Evolutionary conservation across 306 rosid genomes (phyloP), one percentile per base, ranked within the genome.

Genomic region (Albizia julibrissin): DNA sequence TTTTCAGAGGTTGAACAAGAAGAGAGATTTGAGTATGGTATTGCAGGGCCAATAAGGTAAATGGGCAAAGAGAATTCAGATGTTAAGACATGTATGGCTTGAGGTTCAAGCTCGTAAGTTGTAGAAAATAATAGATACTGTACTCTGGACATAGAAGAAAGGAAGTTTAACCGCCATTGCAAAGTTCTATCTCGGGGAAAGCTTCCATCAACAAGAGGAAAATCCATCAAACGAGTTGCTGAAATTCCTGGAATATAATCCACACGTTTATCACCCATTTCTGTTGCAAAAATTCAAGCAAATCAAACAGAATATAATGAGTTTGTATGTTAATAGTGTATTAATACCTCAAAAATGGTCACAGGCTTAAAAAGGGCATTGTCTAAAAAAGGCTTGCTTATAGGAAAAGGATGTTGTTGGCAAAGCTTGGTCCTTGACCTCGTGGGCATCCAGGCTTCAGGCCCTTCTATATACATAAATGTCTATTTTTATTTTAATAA

Each of bases 41-140:
- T 79, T 16, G 56, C 18, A 4, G 86, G 88, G 83, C 91, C 89
- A 49, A 85, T 49, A 9, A 82, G 71, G 84, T 84, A 86, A 27
- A 89, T 43, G 5, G 92, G 92, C 18, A 83, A 44, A 0, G 89
- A 61, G 9, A 83, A 69, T 24, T 81, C 74, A 67, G 71, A 6
- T 73, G 67, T 86, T 52, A 87, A 59, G 40, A 77, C 75, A 54
- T 86, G 85, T 40, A 87, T 83, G 6, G 78, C 85, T 61, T 26
- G 83, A 16, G 87, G 13, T 70, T 91, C 93, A 39, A 88, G 87
- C 31, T 87, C 90, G 22, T 84, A 83, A n/a, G 85, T 42, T 9
- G 92, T 59, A 46, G 89, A 1, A 62, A 86, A 66, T 69, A 88
- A 42, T 1, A 91, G 59, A 54, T 67, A 84, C 7, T 91, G 89